Base-by-base conservation (phyloP, 345 rosid species). In the Kernera saxatilis region DNA sequence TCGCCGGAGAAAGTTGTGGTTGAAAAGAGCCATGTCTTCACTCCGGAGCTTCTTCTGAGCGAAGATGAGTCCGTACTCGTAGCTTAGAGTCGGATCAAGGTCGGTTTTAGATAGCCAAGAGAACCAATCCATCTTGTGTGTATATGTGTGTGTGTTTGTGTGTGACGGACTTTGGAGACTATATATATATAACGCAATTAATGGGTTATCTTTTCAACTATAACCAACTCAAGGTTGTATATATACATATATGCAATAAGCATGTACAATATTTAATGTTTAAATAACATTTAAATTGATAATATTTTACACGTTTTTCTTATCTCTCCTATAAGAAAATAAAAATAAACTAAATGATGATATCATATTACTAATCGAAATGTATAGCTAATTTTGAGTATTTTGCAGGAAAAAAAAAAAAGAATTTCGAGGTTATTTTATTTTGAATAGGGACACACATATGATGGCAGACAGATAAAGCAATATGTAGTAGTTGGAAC, bases 1-100 rank as follows among this genome's bases (percentile, higher is more conserved):
- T 71, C 88, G 83, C 23, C 76, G 85, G 52, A 93, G 98, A 65
- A 83, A 86, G 19, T 84, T 93, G 60, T 93, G 96, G 84, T 87
- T 78, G 73, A 93, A 88, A 76, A 77, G 66, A 50, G 80, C n/a
- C n/a, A 93, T 54, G 62, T 93, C 98, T 56, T 88, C 92, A 15
- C 62, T 65, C 22, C 70, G 82, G 63, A 93, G 93, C 80, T 93
- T 83, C 45, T 88, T 90, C 12, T 79, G 82, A 4, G 83, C 63
- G 46, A 93, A 83, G 11, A 72, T 72, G 32, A 84, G 86, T 61
- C 89, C 91, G 45, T 93, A 90, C 48, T 85, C 84, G 23, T 88
- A 88, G 76, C 80, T 75, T 1, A 88, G 78, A 4, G 87, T 78
- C 0, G 90, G 83, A 17, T 87, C 92, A 19, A 93, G 92, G 57